Evolutionary conservation across 2,329 filamentous ascomycete genomes (phyloP), one percentile per base, ranked within the genome.

Genomic region (Microcyclosporella mali): DNA sequence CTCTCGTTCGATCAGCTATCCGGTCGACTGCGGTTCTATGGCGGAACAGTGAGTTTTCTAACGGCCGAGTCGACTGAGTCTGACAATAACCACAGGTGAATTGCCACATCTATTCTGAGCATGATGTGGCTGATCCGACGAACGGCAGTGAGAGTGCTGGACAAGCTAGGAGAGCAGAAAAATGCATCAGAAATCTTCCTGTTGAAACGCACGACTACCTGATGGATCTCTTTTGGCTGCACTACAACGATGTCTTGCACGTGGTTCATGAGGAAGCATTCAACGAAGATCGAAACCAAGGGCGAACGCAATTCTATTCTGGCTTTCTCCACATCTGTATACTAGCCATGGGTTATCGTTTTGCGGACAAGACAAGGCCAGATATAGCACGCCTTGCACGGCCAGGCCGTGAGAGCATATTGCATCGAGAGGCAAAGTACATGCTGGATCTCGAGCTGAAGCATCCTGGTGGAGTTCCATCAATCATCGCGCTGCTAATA

Each of bases 291-390:
- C 45, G 51, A 3, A 45, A 51, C 6, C 33, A 49, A 31, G 53
- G 49, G 11, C 40, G 45, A 21, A 50, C 45, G 25, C 51, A 51
- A n/a, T 57, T 52, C 33, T 57, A 57, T 33, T 56, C 53, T 2
- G 55, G 55, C 15, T 57, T 57, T 30, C 45, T 57, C 15, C 55
- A 57, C 27, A 47, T 57, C 16, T 57, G 55, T 27, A 57, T 57
- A 8, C 39, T 57, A 9, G 55, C 55, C 12, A 56, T 57, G 55
- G 53, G 42, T 6, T 55, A 52, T 37, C 46, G 55, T 10, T 55
- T 54, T 30, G 43, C 51, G 1, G 55, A 57, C 40, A 56, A 57
- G 38, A 46, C 45, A 9, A 40, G 55, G 19, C 43, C 48, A 11
- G 55, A 57, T 28, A 53, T 56, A 32, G 51, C 53, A 31, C 47